A percentile compares a stretch with the other conserved stretches of the same genome.
These are phyloP conservation scores for Aspergillus viridinutans DNA, from an alignment of 2,329 filamentous ascomycete genomes.

Conservation along the genomic window DNA sequence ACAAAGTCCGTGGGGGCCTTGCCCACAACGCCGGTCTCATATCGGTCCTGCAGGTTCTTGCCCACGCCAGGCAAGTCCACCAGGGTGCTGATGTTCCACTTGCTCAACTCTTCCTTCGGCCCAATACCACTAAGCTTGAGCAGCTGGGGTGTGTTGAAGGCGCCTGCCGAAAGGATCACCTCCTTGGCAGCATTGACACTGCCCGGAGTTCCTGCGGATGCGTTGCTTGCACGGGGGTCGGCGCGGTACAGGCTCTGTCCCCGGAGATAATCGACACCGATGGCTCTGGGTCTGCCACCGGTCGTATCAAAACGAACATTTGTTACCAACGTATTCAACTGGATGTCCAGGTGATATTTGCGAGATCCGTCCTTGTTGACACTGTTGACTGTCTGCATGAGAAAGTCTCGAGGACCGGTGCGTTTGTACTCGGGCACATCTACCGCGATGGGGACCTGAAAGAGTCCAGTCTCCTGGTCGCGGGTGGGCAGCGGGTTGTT, in stretches of 20 bases:
- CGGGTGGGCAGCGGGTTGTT: conserved; percentile 46
- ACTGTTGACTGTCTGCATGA: conserved; percentile 49
- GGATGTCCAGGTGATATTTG: conserved; percentile 54
- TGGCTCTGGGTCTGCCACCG: conserved; percentile 37
- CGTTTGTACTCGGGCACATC: conserved; percentile 46
- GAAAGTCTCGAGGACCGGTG: conserved; percentile 53
- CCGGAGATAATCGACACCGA: conserved; percentile 46
- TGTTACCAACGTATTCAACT: conserved; percentile 44
- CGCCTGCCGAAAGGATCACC: conserved; percentile 47
- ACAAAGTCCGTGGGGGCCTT: conserved; percentile 33
- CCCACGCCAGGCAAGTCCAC: conserved; percentile 58
- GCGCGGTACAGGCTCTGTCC: conserved; percentile 46
- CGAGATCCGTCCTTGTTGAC: conserved; percentile 48
- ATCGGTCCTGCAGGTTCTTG: conserved; percentile 59
- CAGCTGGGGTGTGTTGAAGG: conserved; percentile 61
- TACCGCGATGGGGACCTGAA: conserved; percentile 57
- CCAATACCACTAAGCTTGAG: conserved; percentile 61
- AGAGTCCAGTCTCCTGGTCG: conserved; percentile 48
- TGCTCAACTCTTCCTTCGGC: conserved; percentile 47
- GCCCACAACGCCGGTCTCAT: conserved; percentile 52
- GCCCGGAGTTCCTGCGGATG: conserved; percentile 32
- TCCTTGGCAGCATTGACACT: conserved; percentile 38
- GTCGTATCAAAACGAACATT: conserved; percentile 42
- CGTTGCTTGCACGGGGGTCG: conserved; percentile 32
- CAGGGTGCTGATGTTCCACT: conserved; percentile 49